Conservation (phyloP, 1,284 basidiomycete genomes). For the Malassezia vespertilionis region DNA sequence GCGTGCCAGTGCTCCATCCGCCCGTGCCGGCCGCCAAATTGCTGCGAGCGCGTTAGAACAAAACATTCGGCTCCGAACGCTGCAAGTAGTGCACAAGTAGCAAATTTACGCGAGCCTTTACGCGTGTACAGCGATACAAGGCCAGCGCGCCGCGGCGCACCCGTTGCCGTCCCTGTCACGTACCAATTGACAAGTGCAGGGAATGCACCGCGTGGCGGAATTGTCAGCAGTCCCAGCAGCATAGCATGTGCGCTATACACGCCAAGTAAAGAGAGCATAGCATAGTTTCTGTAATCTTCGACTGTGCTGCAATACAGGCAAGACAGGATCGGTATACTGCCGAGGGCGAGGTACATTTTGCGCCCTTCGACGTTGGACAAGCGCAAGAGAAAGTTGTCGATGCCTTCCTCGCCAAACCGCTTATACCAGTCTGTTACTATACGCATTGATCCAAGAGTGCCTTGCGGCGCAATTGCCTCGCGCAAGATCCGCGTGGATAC, state of each 20-base stretch:
- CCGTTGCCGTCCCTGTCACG: neutral
- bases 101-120: neutral
- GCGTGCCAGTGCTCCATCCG: conserved; percentile 16
- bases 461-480: conserved; percentile 4
- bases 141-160: no score
- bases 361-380: conserved; percentile 15
- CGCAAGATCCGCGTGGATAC: conserved; percentile 11
- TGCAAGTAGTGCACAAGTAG: neutral
- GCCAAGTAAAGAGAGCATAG: neutral
- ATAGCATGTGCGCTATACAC: conserved; percentile 1
- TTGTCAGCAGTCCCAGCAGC: conserved; percentile 4
- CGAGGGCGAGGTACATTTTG: conserved; percentile 17
- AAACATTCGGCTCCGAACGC: neutral
- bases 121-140: conserved; percentile 3
- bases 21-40: conserved; percentile 3
- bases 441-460: neutral
- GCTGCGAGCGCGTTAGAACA: neutral
- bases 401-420: conserved; percentile 1
- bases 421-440: neutral
- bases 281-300: conserved; percentile 6
- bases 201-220: conserved; percentile 3
- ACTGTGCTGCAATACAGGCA: conserved; percentile 7
- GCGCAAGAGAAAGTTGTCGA: conserved; percentile 9
- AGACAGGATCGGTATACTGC: conserved; percentile 7
- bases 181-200: neutral